Percentiles rank a stretch among this genome's conserved stretches.
Conservation (phyloP, 2,329 filamentous ascomycete genomes). For the Pseudogymnoascus sp. region DNA sequence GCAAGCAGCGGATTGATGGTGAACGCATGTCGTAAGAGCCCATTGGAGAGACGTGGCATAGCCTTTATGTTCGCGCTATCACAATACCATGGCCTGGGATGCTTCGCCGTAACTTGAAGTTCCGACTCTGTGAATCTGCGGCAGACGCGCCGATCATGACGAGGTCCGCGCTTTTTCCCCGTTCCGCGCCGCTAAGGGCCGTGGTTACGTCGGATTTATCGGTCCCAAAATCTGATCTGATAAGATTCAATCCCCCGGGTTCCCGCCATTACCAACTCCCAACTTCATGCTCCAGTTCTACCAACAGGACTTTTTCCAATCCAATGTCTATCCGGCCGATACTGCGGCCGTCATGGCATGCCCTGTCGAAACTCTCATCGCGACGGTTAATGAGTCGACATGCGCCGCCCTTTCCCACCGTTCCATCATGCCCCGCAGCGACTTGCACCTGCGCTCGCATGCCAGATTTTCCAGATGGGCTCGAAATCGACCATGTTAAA, state of each 20-base stretch:
- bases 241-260: conserved; percentile 1
- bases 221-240: background rate
- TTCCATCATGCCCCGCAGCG: conserved; percentile 56
- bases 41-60: conserved; percentile 57
- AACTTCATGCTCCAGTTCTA: background rate
- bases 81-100: background rate
- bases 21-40: conserved; percentile 46
- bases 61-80: background rate
- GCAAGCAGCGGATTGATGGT: conserved; percentile 47
- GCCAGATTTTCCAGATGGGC: conserved; percentile 52
- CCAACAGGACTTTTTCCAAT: background rate
- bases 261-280: background rate
- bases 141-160: background rate
- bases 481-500: conserved; percentile 65
- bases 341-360: conserved; percentile 19
- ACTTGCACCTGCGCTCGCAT: conserved; percentile 66
- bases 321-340: conserved; percentile 16
- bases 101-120: background rate
- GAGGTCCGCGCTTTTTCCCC: background rate
- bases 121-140: background rate
- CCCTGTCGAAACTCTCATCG: conserved; percentile 19
- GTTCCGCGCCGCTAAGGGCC: background rate
- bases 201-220: background rate
- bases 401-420: conserved; percentile 23
- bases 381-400: conserved; percentile 11